Conservation (phyloP, 495 filamentous ascomycete species). For the Neurospora sp. region DNA sequence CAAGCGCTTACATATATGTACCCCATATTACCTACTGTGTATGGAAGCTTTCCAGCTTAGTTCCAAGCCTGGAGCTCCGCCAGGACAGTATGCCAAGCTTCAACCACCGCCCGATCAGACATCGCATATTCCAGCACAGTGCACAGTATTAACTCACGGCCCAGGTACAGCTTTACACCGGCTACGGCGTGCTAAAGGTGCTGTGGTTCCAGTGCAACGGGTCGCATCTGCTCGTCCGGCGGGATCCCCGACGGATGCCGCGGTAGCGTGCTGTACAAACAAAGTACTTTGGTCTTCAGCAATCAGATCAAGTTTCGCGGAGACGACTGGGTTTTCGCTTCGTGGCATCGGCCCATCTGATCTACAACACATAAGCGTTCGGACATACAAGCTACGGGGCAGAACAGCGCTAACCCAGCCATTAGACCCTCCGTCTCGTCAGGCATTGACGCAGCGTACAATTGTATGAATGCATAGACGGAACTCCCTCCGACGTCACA, state of each 20-base stretch:
- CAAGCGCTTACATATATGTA: neutral
- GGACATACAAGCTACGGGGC: neutral
- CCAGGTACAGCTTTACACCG: neutral
- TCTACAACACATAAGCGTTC: neutral
- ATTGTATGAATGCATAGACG: neutral
- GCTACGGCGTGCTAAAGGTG: neutral
- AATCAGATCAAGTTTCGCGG: neutral
- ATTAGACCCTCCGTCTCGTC: neutral
- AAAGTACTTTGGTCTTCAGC: neutral
- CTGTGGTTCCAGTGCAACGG: neutral
- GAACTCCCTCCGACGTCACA: neutral
- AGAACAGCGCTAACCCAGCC: neutral
- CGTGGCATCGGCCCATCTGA: neutral
- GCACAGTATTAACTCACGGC: neutral
- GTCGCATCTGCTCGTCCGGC: neutral
- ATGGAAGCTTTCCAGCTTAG: neutral
- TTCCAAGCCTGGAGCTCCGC: neutral
- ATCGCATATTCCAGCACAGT: neutral
- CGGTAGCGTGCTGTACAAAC: neutral
- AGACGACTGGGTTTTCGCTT: neutral
- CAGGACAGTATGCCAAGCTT: neutral
- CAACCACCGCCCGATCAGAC: neutral
- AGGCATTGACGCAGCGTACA: neutral
- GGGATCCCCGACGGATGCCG: neutral
- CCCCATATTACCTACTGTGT: neutral